phyloP scores from a whole-genome alignment of 257 asterid genomes.

The Paraleonurus japonicus region DNA sequence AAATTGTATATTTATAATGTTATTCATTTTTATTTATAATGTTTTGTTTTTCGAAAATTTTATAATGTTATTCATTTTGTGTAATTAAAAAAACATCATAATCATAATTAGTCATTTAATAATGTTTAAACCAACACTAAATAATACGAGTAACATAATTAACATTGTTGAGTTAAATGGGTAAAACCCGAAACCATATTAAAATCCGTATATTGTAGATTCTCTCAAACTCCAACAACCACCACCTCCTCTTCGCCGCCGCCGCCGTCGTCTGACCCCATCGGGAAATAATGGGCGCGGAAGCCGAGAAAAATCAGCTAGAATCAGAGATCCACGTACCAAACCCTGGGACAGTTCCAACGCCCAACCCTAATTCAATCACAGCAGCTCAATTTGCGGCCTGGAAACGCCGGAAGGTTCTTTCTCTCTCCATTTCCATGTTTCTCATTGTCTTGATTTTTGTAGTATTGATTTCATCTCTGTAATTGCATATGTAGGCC shows the following conservation, averaged over 20 bases:
- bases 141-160: no score
- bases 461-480: background rate
- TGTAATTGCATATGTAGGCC: background rate
- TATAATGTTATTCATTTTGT: no score
- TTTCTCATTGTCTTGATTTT: background rate
- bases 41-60: no score
- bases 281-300: slow-evolving; percentile 60
- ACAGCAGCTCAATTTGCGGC: slow-evolving; percentile 56
- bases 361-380: slow-evolving; percentile 48
- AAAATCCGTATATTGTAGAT: background rate
- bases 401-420: slow-evolving; percentile 77
- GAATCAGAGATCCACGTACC: background rate
- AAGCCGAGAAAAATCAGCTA: slow-evolving; percentile 38
- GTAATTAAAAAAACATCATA: no score
- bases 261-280: background rate
- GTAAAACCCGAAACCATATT: background rate
- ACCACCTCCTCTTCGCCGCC: slow-evolving; percentile 8
- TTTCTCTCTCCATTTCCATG: background rate
- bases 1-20: no score
- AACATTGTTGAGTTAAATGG: no score
- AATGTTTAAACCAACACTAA: no score
- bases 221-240: background rate
- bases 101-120: no score
- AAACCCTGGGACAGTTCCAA: slow-evolving; percentile 10
- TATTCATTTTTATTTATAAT: no score